Conservation (phyloP, 331 rosid genomes). For the Acacia pycnantha region DNA sequence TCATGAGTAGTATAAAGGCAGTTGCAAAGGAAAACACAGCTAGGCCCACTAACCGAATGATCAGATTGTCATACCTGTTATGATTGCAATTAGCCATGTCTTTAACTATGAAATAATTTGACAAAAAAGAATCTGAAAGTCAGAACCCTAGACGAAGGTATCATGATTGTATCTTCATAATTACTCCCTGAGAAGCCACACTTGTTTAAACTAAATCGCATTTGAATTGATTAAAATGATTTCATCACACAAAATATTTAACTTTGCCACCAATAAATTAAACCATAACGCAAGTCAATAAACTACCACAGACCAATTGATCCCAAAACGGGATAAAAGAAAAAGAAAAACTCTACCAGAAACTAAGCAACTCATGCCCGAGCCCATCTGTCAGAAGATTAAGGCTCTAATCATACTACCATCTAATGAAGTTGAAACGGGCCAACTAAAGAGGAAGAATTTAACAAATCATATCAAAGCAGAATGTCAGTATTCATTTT, state of each 20-base stretch:
- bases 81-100: slow-evolving; percentile 6
- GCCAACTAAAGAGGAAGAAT: too few relatives aligned
- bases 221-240: background rate
- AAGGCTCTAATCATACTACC: too few relatives aligned
- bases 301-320: background rate
- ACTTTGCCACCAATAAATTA: background rate
- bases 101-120: slow-evolving; percentile 6
- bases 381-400: too few relatives aligned
- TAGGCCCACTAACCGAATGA: slow-evolving; percentile 72
- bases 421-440: too few relatives aligned
- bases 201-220: background rate
- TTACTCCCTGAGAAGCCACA: background rate
- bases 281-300: background rate
- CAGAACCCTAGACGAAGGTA: background rate
- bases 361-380: background rate
- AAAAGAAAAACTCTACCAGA: background rate
- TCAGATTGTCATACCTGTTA: slow-evolving; percentile 75
- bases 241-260: background rate
- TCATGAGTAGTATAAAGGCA: slow-evolving; percentile 87
- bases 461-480: too few relatives aligned
- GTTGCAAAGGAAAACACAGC: slow-evolving; percentile 88
- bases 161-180: background rate
- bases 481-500: too few relatives aligned
- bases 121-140: background rate
- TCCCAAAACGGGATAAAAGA: background rate